A percentile compares a stretch with the other conserved stretches of the same genome.
Conservation (phyloP, 2,329 filamentous ascomycete genomes). For the Fusarium staphyleae region DNA sequence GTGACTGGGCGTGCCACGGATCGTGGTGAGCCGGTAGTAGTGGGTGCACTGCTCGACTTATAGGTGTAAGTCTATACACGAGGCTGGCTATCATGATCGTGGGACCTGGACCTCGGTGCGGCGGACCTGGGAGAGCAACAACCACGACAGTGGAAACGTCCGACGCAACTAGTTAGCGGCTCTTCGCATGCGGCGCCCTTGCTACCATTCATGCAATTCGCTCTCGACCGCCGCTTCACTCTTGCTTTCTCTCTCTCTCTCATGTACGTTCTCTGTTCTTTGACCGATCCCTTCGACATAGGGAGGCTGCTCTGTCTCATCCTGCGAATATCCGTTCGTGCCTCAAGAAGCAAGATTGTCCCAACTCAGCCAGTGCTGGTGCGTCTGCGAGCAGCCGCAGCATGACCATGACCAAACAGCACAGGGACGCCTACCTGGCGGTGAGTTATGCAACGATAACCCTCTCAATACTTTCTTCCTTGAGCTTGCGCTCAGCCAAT, state of each 20-base stretch:
- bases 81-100: constrained; percentile 1
- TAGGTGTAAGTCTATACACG: constrained; percentile 19
- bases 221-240: constrained; percentile 13
- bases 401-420: too few relatives aligned
- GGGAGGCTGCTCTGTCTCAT: background rate
- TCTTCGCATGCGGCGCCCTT: constrained; percentile 22
- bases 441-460: too few relatives aligned
- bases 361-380: too few relatives aligned
- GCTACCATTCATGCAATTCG: constrained; percentile 34
- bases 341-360: too few relatives aligned
- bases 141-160: constrained; percentile 26
- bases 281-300: constrained; percentile 9
- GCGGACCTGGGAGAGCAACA: constrained; percentile 19
- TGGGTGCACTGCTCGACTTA: background rate
- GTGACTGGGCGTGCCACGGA: constrained; percentile 2
- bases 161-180: constrained; percentile 32
- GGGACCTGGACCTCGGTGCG: constrained; percentile 20
- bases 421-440: too few relatives aligned
- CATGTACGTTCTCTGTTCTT: background rate
- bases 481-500: background rate
- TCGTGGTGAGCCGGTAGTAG: constrained; percentile 7
- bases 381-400: too few relatives aligned
- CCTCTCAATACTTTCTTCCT: background rate
- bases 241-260: background rate
- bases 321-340: background rate